Base-by-base conservation (phyloP, 257 asterid species). In the Ocimum tenuiflorum region DNA sequence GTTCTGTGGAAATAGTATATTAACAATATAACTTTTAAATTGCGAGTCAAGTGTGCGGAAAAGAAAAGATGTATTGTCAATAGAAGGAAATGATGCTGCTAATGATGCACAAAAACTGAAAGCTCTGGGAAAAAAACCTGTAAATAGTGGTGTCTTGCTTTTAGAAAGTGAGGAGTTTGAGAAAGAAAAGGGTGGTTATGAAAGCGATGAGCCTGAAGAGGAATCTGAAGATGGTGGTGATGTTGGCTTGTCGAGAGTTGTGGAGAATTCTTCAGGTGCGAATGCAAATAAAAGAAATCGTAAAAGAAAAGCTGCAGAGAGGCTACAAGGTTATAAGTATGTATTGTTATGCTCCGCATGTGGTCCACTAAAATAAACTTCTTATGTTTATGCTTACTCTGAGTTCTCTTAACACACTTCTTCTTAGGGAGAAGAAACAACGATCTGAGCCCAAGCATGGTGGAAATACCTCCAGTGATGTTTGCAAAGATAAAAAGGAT, bases 151-250 rank as follows among this genome's bases (percentile, higher is more conserved):
- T 53, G 72, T 78, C 35, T 60, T 88, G 80, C 88, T 89, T 75
- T 79, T 94, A 77, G 80, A 94, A 7, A 87, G 82, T 73, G 86
- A 80, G 72, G 94, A 83, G 71, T 86, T 88, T 80, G 95, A 70
- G 73, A 75, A 85, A 54, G 92, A 82, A 73, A 81, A 78, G 60
- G 88, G 89, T 43, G 90, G 87, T 14, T 77, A 64, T 69, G 83
- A 78, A 72, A 85, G 85, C 71, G 92, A 82, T 62, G 82, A 70
- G 3, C 58, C 74, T 0, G 77, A 78, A 61, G 81, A 72, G 67
- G 85, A 75, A 18, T 72, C 59, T 7, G 73, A 60, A 43, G 79
- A 69, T 58, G 77, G 66, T 56, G 80, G 63, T 41, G 75, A 60
- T n/a, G n/a, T n/a, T 18, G 80, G 60, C 56, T 48, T 55, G 22